Base-by-base conservation (phyloP, 441 rosid species). In the Adansonia gregorii region DNA sequence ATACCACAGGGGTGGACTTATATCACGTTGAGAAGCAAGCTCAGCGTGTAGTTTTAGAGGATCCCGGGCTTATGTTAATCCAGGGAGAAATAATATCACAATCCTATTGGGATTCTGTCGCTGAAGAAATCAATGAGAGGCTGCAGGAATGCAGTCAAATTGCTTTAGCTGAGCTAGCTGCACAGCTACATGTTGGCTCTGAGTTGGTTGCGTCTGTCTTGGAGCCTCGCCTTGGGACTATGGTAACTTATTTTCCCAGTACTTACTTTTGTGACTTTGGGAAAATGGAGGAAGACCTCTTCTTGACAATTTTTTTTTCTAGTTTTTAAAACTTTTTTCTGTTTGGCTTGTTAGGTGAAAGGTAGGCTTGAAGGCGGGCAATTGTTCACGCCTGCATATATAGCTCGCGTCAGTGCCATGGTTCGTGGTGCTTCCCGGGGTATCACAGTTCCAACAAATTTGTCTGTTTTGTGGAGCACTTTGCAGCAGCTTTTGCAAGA, bases 291-390 rank as follows among this genome's bases (percentile, higher is more conserved):
- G 80, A 14, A 80, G 19, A 80, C 24, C 20, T 58, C 8, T 17
- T 71, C 77, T 15, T 74, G 79, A 78, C 19, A 51, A 27, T 20
- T 74, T 52, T 15, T 60, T 35, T 76, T 80, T 69, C 65, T 60
- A 27, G 35, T 27, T 27, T 27, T 27, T 27, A 1, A 27, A 27
- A 1, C 2, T 27, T 27, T 15, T 3, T 63, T 3, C 75, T 22
- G 0, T 14, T 60, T 43, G 54, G 20, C 48, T 12, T 78, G 66
- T 52, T 78, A 95, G 99, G 97, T 95, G 84, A 88, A 90, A 87
- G 99, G 98, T 82, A 91, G 97, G 90, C 97, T 94, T 85, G 97
- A 95, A 90, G 95, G 99, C 78, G 99, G 98, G 66, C 99, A 94
- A 54, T 79, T 95, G 78, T 95, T 94, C 78, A 95, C 98, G 10